Base-by-base conservation (phyloP, 2,329 filamentous ascomycete genomes). In the Alternaria gaisen region DNA sequence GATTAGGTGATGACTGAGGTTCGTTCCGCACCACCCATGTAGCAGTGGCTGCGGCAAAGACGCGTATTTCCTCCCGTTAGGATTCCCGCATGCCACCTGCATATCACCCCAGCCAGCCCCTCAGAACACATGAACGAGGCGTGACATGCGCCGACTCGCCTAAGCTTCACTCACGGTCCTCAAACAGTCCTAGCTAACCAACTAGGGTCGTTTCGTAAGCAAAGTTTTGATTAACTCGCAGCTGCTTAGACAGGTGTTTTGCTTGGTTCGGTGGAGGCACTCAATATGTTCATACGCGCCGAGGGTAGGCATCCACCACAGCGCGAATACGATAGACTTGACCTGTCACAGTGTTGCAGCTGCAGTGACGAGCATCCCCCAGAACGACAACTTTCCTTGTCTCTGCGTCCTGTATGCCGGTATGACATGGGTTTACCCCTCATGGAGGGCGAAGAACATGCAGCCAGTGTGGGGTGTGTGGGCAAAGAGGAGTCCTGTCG, bases 31-130 rank as follows among this genome's bases (percentile, higher is more conserved):
- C 46, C 30, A 36, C 24, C 32, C 46, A 42, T 42, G 40, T 24
- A 6, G 11, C 10, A 41, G 11, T 41, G 24, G 48, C n/a, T 40
- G 28, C 48, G 55, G 55, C 4, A 43, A 24, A 36, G 44, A 24
- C 30, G 44, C 53, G 9, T 60, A 11, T 24, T 44, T 28, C 32
- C 43, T 50, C 20, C 38, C 24, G 28, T 56, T 18, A 48, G 48
- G 42, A 53, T 58, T 47, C 32, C 30, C 43, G 51, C 53, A 34
- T 38, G 24, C 36, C 14, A 32, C 38, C n/a, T 55, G 51, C 56
- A 48, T 48, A 36, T 43, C n/a, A 20, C 28, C 56, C 28, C 41
- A 18, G 28, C 43, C 24, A 20, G 11, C 28, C 34, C 38, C 44
- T 30, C 38, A 42, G 6, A 24, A 12, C 38, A 24, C 9, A 32